A percentile compares a stretch with the other conserved stretches of the same genome.
Conservation (phyloP, 148 eudicot genomes). For the Oxyria digyna region DNA sequence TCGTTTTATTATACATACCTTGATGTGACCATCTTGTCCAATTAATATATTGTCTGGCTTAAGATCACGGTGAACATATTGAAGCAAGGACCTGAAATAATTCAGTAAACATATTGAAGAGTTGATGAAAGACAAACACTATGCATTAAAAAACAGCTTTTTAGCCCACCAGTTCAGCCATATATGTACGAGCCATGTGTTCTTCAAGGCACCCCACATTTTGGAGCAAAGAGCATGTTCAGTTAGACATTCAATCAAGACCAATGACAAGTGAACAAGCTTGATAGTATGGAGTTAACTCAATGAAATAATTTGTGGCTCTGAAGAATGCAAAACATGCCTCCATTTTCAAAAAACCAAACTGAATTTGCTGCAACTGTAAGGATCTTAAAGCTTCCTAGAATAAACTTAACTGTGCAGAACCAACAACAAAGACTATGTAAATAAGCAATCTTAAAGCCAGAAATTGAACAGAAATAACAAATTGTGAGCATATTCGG, state of each 20-base stretch:
- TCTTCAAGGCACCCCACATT: conserved; percentile 96
- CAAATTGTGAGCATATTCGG: too few species aligned
- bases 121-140: conserved; percentile 1
- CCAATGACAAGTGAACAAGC: not conserved
- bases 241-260: too few species aligned
- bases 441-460: too few species aligned
- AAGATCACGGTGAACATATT: conserved; percentile 89
- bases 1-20: too few species aligned
- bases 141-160: not conserved
- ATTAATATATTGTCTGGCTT: conserved; percentile 96
- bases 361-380: too few species aligned
- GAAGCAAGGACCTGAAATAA: conserved; percentile 81
- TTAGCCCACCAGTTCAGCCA: conserved; percentile 87
- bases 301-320: not conserved
- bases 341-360: too few species aligned
- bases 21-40: conserved; percentile 97
- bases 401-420: too few species aligned
- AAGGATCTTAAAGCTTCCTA: too few species aligned
- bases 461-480: too few species aligned
- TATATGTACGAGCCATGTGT: conserved; percentile 92
- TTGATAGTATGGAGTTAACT: not conserved
- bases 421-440: too few species aligned
- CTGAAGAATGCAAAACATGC: too few species aligned
- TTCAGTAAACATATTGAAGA: not conserved
- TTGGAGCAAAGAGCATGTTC: conserved; percentile 70